Base-by-base conservation (phyloP, 768 basidiomycete species). In the Russula dissimulans region DNA sequence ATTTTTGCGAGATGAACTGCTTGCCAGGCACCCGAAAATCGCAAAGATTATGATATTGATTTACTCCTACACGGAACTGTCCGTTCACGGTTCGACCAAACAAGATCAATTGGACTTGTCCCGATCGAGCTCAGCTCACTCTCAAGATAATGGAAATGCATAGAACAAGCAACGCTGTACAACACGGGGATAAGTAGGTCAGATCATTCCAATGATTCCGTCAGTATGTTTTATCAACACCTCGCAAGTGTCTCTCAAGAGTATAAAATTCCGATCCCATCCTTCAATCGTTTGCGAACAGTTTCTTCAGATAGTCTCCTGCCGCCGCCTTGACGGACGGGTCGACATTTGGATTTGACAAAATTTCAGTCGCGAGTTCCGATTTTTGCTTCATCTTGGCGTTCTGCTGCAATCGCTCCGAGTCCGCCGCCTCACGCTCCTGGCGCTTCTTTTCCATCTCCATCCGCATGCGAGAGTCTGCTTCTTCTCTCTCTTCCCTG, bases 401-500 rank as follows among this genome's bases (percentile, higher is more conserved):
- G n/a, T 76, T 74, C 58, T 80, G 77, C 67, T 79, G 81, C 60
- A 71, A 75, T 61, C 76, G 77, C 60, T 83, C 81, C 66, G 79
- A 77, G 61, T 83, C 83, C 26, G 75, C 77, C 50, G 77, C 72
- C 67, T 86, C 85, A 46, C 80, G 75, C 66, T 84, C 84, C 57
- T 79, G 66, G 60, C 79, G 78, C 55, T 78, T 59, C 31, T 79
- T 76, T 66, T 85, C 83, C 43, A 78, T 59, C 61, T 85, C 83
- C 58, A 76, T 75, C 41, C 83, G 76, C 63, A 75, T 68, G 0
- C 64, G 60, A 53, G 79, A 79, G 62, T 85, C 84, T 65, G 76
- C 78, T 63, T 83, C 82, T 66, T 87, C 85, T n/a, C 86, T 75
- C 64, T 86, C 86, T 62, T 89, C 86, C 18, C 82, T 76, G 61